Conservation (phyloP, 768 basidiomycete genomes). For the Boletus eberwhitei region DNA sequence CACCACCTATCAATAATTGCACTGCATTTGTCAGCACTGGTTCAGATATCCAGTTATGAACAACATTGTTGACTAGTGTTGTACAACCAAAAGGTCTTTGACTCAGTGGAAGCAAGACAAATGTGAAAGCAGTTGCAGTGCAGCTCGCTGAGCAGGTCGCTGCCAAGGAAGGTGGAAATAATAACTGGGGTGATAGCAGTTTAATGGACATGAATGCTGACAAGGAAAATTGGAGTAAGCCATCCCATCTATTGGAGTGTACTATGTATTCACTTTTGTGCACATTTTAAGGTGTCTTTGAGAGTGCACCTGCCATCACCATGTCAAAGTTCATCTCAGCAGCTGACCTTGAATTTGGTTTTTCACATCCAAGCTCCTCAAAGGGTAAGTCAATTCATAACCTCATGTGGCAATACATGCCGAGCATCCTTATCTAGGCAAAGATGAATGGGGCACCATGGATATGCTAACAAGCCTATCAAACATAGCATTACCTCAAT, state of each 20-base stretch:
- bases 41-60: background rate
- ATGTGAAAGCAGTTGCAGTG: no score
- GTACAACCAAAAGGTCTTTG: no score
- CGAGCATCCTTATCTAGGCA: background rate
- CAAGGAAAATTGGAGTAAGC: no score
- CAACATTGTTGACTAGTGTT: background rate
- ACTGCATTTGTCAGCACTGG: background rate
- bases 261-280: background rate
- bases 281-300: constrained; percentile 61
- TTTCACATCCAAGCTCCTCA: constrained; percentile 9
- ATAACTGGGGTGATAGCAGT: no score
- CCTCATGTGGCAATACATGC: no score
- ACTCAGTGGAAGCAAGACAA: no score
- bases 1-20: constrained; percentile 21
- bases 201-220: no score
- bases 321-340: constrained; percentile 23
- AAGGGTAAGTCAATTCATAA: constrained; percentile 7
- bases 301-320: constrained; percentile 44
- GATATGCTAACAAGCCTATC: no score
- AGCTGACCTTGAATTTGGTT: constrained; percentile 26
- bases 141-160: no score
- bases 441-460: constrained; percentile 25
- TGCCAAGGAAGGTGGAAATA: constrained; percentile 24
- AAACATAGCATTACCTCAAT: constrained; percentile 12
- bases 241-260: no score